A percentile compares a stretch with the other conserved stretches of the same genome.
phyloP scores from a whole-genome alignment of 805 yeast species.

The Saccharomycopsis microspora region DNA sequence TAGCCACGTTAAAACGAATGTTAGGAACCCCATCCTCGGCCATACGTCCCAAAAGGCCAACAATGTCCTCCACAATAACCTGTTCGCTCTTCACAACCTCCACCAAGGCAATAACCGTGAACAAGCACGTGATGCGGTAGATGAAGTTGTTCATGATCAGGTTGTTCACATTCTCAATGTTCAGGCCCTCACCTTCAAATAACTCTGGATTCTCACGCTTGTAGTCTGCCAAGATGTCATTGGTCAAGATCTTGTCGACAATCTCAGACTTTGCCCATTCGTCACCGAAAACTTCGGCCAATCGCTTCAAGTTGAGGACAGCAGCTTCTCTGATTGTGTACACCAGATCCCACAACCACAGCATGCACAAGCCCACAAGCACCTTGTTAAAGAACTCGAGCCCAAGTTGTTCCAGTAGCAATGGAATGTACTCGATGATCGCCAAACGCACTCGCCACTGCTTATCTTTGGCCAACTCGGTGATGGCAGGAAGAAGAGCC shows the following conservation, averaged over 20 bases:
- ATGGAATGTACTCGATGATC: slow-evolving; percentile 91
- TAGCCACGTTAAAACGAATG: slow-evolving; percentile 90
- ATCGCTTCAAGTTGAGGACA: slow-evolving; percentile 64
- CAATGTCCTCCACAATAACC: slow-evolving; percentile 49
- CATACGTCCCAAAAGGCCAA: slow-evolving; percentile 71
- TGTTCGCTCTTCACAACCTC: slow-evolving; percentile 51
- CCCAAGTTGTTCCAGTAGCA: slow-evolving; percentile 89
- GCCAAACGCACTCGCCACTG: slow-evolving; percentile 98
- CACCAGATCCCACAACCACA: slow-evolving; percentile 99
- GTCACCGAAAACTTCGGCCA: slow-evolving; percentile 82
- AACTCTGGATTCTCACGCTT: slow-evolving; percentile 16
- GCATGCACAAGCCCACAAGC: slow-evolving; percentile 79
- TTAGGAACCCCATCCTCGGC: slow-evolving; percentile 83
- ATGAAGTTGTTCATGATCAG: slow-evolving; percentile 49
- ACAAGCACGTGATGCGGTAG: slow-evolving; percentile 82
- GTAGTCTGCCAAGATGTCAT: slow-evolving; percentile 26
- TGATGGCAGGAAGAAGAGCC: slow-evolving; percentile 86
- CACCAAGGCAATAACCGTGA: slow-evolving; percentile 74
- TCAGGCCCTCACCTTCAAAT: slow-evolving; percentile 35
- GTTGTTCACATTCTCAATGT: slow-evolving; percentile 17
- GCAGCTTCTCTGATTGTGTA: slow-evolving; percentile 96
- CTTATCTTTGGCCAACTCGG: slow-evolving; percentile 90
- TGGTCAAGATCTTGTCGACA: slow-evolving; percentile 57
- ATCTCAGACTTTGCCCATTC: slow-evolving; percentile 87
- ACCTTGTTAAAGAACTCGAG: slow-evolving; percentile 88